Percentiles rank a stretch among this genome's conserved stretches.
Conservation (phyloP, 768 basidiomycete genomes). For the Amanita pallidorosea region DNA sequence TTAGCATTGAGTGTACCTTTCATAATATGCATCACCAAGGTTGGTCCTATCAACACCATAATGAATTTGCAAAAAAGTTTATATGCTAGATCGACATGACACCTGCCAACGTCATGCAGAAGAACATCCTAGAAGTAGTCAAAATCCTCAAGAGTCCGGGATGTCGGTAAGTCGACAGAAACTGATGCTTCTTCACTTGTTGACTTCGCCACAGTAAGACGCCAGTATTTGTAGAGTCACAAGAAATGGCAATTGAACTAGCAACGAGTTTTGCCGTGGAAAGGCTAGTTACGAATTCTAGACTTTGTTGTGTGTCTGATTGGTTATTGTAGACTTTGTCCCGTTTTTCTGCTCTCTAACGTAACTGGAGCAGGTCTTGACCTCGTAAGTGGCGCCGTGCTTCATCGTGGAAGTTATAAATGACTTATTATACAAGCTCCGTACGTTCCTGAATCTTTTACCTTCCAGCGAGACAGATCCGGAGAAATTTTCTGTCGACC, state of each 20-base stretch:
- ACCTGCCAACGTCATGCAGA: constrained; percentile 80
- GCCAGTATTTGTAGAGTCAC: constrained; percentile 76
- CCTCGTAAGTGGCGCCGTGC: constrained; percentile 32
- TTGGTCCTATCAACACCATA: constrained; percentile 15
- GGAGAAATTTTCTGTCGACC: constrained; percentile 70
- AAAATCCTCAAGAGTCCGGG: constrained; percentile 92
- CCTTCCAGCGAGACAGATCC: constrained; percentile 80
- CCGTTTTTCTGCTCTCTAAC: constrained; percentile 88
- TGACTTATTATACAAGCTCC: constrained; percentile 34
- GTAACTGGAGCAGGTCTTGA: constrained; percentile 91
- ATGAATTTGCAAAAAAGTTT: background rate
- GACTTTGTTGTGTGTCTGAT: constrained; percentile 1
- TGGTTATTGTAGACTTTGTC: constrained; percentile 58
- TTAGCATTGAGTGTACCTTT: constrained; percentile 91
- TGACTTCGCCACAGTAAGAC: constrained; percentile 40
- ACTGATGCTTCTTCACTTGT: background rate
- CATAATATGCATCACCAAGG: constrained; percentile 91
- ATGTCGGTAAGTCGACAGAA: constrained; percentile 49
- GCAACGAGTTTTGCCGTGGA: constrained; percentile 66
- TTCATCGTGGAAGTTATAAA: background rate
- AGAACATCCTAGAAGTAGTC: constrained; percentile 84
- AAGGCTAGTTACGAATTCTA: constrained; percentile 30
- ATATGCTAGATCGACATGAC: constrained; percentile 85
- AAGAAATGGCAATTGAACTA: constrained; percentile 73
- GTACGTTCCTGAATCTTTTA: constrained; percentile 84